Evolutionary conservation across 257 asterid genomes (phyloP), one percentile per base, ranked within the genome.

Genomic region (Coffea eugenioides): DNA sequence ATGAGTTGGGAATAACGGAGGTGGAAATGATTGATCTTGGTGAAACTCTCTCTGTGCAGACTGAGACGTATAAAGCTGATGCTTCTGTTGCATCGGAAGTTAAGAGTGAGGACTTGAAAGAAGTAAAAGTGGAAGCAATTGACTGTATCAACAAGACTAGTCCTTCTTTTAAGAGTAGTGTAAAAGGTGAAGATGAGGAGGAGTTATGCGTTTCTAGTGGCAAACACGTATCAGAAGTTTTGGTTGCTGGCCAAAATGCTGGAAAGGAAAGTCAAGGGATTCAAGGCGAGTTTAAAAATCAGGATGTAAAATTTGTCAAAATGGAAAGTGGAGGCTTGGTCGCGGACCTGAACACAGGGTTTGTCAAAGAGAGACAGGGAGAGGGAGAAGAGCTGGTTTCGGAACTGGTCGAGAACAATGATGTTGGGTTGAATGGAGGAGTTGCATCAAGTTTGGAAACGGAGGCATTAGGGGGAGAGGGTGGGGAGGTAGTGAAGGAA

Each of bases 401-500:
- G 70, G 85, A 76, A 72, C 79, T 62, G 49, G 73, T 81, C 52
- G 90, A 78, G 69, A 85, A 84, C 78, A 39, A 49, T 72, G 78
- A 74, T 79, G 80, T 59, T 76, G 62, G 79, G 27, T 75, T 80
- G 77, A 81, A 75, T 79, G 88, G 81, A 45, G 82, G 84, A 78
- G 76, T 77, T 59, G 59, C 83, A 51, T 56, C 80, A 76, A 87
- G 89, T 85, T 89, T 84, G 72, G 94, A 89, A 82, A 67, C 86
- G 87, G 93, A 90, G 31, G 66, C 12, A 59, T 7, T 59, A 27
- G 66, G 23, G 66, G 66, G 66, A 71, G 69, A 62, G n/a, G 74
- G 69, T 76, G 54, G 75, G 61, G 85, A 69, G 62, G 74, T 18
- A 72, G 74, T 68, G 69, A 84, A 73, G 69, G 85, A 75, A 72